Percentiles rank a stretch among this genome's conserved stretches.
Evolutionary conservation across 768 basidiomycete species (phyloP).

Genomic region (Boletus vermiculosoides): DNA sequence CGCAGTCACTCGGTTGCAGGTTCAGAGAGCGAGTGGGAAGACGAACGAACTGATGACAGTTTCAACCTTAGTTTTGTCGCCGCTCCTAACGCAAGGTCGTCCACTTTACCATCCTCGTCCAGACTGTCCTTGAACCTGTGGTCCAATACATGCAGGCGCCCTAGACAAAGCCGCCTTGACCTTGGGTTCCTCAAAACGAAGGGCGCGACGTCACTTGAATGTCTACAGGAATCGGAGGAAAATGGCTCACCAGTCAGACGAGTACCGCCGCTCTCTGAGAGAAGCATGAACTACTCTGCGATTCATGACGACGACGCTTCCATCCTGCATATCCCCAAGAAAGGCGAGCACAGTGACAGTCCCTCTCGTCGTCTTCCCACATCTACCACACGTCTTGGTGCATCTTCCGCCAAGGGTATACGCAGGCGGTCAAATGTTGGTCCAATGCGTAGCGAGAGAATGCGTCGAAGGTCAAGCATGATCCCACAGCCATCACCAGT

Average conservation of each 20-base stretch:
- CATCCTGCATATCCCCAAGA: conserved; percentile 35
- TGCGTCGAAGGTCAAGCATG: conserved; percentile 73
- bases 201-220: conserved; percentile 50
- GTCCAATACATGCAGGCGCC: conserved; percentile 37
- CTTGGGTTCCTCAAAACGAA: conserved; percentile 61
- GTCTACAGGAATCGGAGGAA: conserved; percentile 75
- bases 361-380: conserved; percentile 50
- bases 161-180: conserved; percentile 68
- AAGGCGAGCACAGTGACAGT: conserved; percentile 38
- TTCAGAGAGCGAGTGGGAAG: conserved; percentile 89
- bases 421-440: conserved; percentile 75
- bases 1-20: conserved; percentile 48
- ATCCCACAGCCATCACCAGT: conserved; percentile 66
- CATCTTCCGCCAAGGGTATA: conserved; percentile 36
- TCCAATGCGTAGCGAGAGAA: conserved; percentile 70
- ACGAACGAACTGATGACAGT: conserved; percentile 83
- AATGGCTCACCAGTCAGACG: conserved; percentile 35
- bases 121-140: conserved; percentile 17
- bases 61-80: conserved; percentile 54
- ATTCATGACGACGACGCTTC: conserved; percentile 24
- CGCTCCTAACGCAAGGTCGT: conserved; percentile 12
- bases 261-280: conserved; percentile 55
- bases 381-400: conserved; percentile 41
- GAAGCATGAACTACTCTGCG: conserved; percentile 55
- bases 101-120: conserved; percentile 41